Evolutionary conservation across 1,139 yeast genomes (phyloP), one percentile per base, ranked within the genome.

Genomic region (Taphrina flavorubra): DNA sequence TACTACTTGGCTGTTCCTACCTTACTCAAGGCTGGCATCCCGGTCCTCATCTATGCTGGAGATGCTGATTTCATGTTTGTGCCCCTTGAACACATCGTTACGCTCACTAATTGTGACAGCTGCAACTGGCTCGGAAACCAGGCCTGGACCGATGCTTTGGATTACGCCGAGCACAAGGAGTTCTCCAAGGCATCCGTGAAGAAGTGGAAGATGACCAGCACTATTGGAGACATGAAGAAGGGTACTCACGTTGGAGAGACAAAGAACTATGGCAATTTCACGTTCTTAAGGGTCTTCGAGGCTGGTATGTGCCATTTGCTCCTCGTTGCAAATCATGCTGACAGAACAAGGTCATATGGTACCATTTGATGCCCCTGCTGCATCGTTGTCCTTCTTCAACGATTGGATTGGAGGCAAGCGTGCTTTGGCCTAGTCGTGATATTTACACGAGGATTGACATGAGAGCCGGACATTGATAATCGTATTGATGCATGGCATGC

Each of bases 51-150:
- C 71, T 90, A 90, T 75, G 96, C 95, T 11, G 97, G 97, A 75
- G 96, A 90, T 79, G 90, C 90, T 79, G 97, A 90, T 78, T 90
- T 85, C 77, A 90, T 90, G 73, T 90, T 96, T 80, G 44, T n/a
- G n/a, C n/a, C 18, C 47, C 47, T n/a, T 44, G 4, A 3, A 44
- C 47, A 13, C 2, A 2, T 13, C n/a, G 18, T 44, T 3, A 13
- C 56, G 20, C 51, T 61, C 37, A 49, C 55, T 57, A 58, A 40
- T 36, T 11, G 31, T 34, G 20, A 4, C 39, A 53, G 42, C 47
- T 59, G 65, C 62, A 90, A 90, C 81, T 90, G 96, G 96, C 83
- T 90, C 74, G 96, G 96, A 71, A 88, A 89, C 79, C 84, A 84
- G 75, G 95, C 88, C 4, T 90, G 96, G 96, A 81, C 90, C 59